phyloP scores from a whole-genome alignment of 2,329 filamentous ascomycete genomes.

The Aspergillus ruber region DNA sequence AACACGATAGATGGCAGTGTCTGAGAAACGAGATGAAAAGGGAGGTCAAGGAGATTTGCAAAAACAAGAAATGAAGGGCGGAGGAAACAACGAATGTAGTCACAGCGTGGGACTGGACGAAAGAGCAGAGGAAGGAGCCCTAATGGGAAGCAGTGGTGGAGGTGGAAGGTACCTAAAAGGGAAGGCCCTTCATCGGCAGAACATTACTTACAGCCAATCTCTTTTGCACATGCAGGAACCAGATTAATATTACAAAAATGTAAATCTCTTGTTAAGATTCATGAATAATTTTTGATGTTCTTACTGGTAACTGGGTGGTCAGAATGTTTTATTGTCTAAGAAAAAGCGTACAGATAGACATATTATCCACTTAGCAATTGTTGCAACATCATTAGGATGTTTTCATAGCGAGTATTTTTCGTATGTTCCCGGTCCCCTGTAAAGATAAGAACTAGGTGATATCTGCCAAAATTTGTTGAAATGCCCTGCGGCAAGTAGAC shows the following conservation, averaged over 20 bases:
- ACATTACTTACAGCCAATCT: no score
- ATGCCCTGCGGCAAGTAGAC: conserved; percentile 50
- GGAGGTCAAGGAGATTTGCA: conserved; percentile 10
- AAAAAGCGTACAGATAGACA: not conserved
- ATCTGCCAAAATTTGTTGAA: conserved; percentile 51
- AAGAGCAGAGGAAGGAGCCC: not conserved
- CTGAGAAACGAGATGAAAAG: conserved; percentile 12
- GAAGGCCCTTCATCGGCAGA: no score
- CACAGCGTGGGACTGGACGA: not conserved
- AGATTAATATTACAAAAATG: no score
- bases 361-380: not conserved
- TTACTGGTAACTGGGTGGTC: no score
- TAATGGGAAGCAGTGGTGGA: no score
- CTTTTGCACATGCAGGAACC: no score
- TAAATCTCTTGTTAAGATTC: no score
- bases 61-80: conserved; percentile 3
- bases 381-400: not conserved
- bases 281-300: no score
- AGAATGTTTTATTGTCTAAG: no score
- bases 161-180: no score
- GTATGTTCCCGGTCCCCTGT: conserved; percentile 3
- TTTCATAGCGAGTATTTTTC: not conserved
- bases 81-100: not conserved
- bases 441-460: conserved; percentile 42
- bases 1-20: conserved; percentile 16